A percentile compares a stretch with the other conserved stretches of the same genome.
Conservation (phyloP, 345 rosid genomes). For the Sonneratia alba region DNA sequence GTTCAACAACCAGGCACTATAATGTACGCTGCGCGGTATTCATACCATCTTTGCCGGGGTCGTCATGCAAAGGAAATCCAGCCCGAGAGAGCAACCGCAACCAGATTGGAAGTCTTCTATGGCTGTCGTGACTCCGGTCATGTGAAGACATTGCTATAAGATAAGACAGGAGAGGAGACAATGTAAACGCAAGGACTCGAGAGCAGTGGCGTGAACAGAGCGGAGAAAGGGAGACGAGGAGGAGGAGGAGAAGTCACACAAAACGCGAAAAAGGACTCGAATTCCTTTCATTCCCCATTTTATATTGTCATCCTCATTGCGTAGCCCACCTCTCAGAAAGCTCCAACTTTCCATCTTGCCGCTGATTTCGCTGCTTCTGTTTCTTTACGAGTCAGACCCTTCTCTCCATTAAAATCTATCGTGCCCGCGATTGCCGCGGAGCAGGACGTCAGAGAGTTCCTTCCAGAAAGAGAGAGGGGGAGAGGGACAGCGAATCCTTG, state of each 20-base stretch:
- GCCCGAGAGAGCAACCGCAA: no score
- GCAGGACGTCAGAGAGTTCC: neutral
- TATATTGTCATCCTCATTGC: neutral
- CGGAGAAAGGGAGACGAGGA: neutral
- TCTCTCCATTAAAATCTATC: slow-evolving; percentile 3
- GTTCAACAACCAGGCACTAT: no score
- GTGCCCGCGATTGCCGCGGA: slow-evolving; percentile 10
- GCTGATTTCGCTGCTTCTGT: slow-evolving; percentile 14
- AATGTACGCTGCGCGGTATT: no score
- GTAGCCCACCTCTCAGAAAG: neutral
- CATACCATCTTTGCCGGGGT: no score
- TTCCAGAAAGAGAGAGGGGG: neutral
- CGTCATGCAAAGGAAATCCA: no score
- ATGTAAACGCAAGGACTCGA: neutral
- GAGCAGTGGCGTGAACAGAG: neutral
- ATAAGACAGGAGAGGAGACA: neutral
- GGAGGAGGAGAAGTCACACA: neutral
- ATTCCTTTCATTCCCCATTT: neutral
- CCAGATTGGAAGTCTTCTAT: no score
- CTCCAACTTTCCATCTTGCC: slow-evolving; percentile 10
- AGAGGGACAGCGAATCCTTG: neutral
- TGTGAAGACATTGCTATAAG: neutral
- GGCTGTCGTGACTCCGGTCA: no score
- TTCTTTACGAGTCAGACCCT: neutral
- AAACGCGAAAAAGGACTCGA: neutral